Evolutionary conservation across 179 eudicot species (phyloP).

Genomic region (Silene noctiflora): DNA sequence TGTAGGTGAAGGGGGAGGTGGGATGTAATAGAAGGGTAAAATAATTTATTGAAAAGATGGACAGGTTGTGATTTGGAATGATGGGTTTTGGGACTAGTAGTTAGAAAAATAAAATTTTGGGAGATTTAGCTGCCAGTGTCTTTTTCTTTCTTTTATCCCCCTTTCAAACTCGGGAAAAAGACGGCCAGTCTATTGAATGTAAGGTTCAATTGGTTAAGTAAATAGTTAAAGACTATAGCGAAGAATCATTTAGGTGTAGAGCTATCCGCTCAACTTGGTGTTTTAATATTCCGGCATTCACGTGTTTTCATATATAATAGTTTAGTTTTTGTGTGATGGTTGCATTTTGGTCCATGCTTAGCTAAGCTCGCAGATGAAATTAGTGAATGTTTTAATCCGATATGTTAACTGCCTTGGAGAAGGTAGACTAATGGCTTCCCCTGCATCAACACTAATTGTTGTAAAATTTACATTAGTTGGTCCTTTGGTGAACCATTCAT

Average conservation of each 20-base stretch:
- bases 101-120: not conserved
- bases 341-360: no score
- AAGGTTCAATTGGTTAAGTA: not conserved
- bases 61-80: not conserved
- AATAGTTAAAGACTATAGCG: not conserved
- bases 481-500: not conserved
- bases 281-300: conserved; percentile 1
- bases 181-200: not conserved
- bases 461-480: not conserved
- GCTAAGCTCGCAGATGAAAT: no score
- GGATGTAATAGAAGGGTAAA: not conserved
- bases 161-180: not conserved
- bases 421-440: not conserved
- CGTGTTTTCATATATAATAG: not conserved
- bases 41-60: not conserved
- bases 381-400: no score
- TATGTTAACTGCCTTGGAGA: not conserved
- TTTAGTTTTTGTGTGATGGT: no score
- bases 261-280: not conserved
- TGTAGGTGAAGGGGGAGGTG: not conserved
- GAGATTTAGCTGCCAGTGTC: not conserved
- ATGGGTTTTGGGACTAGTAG: not conserved
- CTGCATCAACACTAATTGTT: not conserved
- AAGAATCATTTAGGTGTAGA: not conserved
- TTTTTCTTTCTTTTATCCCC: not conserved